These are phyloP conservation scores for Raphidocelis subcapitata DNA, from an alignment of 139 green algal species.

Conservation along the genomic window DNA sequence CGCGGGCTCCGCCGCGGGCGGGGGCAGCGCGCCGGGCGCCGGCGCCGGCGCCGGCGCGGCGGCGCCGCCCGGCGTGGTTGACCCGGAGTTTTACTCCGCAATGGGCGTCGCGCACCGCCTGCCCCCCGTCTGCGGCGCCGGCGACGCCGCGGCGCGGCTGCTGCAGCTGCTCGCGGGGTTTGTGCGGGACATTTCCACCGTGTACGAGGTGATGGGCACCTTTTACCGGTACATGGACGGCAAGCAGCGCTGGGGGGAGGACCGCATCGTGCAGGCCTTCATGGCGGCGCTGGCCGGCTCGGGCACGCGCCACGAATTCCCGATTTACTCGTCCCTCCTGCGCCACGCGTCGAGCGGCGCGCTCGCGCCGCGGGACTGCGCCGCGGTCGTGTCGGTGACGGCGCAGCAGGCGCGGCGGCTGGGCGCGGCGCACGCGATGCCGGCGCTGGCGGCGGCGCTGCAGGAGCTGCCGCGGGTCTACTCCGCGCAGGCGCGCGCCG, in stretches of 20 bases:
- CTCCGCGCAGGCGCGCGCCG: slow-evolving; percentile 4
- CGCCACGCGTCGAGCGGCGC: slow-evolving; percentile 11
- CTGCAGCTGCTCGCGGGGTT: slow-evolving; percentile 26
- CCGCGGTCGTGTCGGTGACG: slow-evolving; percentile 11
- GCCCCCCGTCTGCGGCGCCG: neutral
- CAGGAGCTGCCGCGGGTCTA: slow-evolving; percentile 16
- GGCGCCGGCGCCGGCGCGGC: neutral
- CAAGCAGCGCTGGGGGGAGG: slow-evolving; percentile 9
- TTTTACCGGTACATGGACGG: slow-evolving; percentile 28
- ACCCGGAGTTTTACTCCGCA: slow-evolving; percentile 1
- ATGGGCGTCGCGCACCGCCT: slow-evolving; percentile 10
- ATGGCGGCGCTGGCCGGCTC: neutral
- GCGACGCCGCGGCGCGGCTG: slow-evolving; percentile 7
- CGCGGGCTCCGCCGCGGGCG: neutral
- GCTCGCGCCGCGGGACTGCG: slow-evolving; percentile 4
- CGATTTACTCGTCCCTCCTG: slow-evolving; percentile 25
- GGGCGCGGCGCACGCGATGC: slow-evolving; percentile 12
- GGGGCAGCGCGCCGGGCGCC: neutral
- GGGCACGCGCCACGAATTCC: slow-evolving; percentile 18
- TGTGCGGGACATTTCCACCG: slow-evolving; percentile 17
- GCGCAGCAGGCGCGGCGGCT: slow-evolving; percentile 3
- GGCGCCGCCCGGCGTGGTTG: neutral
- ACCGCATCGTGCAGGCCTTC: slow-evolving; percentile 3
- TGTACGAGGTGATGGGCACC: slow-evolving; percentile 15
- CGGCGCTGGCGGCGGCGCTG: slow-evolving; percentile 14